Evolutionary conservation across 495 filamentous ascomycete species (phyloP).

Genomic region (Lineolata rhizophorae): DNA sequence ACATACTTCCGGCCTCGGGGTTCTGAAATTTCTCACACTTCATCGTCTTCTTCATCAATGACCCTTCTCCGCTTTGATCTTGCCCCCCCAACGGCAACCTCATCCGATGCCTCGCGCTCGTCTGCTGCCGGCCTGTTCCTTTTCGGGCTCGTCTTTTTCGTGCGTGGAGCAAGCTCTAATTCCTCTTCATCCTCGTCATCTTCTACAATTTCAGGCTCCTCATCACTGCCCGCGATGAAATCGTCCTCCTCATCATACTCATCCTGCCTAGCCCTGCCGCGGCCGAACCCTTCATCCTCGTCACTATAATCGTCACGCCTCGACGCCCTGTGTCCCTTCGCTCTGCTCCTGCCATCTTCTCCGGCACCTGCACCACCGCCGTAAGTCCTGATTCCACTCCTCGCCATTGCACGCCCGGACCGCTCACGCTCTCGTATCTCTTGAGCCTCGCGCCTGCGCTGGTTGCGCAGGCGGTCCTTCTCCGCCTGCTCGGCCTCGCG

Average conservation of each 20-base stretch:
- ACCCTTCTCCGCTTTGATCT: not conserved
- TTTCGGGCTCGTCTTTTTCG: too few relatives aligned
- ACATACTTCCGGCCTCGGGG: too few relatives aligned
- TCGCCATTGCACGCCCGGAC: slow-evolving; percentile 26
- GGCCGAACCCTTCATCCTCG: slow-evolving; percentile 33
- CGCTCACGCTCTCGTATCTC: slow-evolving; percentile 39
- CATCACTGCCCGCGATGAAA: slow-evolving; percentile 25
- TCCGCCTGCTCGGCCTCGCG: slow-evolving; percentile 38
- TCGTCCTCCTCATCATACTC: slow-evolving; percentile 46
- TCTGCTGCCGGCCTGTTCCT: too few relatives aligned
- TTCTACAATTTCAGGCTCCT: slow-evolving; percentile 33
- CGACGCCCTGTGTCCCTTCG: too few relatives aligned
- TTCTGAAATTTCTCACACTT: too few relatives aligned
- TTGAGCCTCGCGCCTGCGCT: slow-evolving; percentile 11
- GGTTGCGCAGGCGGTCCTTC: slow-evolving; percentile 12
- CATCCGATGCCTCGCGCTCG: not conserved
- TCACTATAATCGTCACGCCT: slow-evolving; percentile 17
- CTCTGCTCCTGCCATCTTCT: too few relatives aligned
- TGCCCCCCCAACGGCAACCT: not conserved
- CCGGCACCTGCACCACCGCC: slow-evolving; percentile 27
- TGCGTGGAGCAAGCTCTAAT: slow-evolving; percentile 10
- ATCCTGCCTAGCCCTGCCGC: slow-evolving; percentile 43
- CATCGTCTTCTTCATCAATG: not conserved
- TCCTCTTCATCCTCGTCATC: slow-evolving; percentile 32
- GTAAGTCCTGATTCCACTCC: slow-evolving; percentile 19